Evolutionary conservation across 768 basidiomycete species (phyloP), one percentile per base, ranked within the genome.

Genomic region (Serpula lacrymans): DNA sequence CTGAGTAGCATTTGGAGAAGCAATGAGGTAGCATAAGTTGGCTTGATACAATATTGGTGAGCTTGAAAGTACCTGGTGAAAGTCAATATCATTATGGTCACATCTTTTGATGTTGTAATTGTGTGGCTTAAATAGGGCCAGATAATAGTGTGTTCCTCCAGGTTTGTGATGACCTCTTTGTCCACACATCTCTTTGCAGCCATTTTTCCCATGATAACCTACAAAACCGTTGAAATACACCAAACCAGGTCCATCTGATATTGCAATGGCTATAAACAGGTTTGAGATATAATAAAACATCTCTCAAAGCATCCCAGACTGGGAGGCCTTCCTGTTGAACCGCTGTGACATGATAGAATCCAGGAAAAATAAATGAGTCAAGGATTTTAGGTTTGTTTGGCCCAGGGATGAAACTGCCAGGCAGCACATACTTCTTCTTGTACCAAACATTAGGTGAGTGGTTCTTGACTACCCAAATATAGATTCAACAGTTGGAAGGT

Each of bases 401-500:
- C 3, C 54, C 65, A 16, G 66, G 60, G 36, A 67, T 55, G 18
- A 64, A 37, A 5, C 40, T 14, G 0, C 52, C 63, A 18, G 63
- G 63, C 17, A 66, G 42, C 11, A 64, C 45, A 34, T 60, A 44
- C 24, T 52, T 52, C 31, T 53, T 48, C 34, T 58, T 54, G 45
- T 68, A 70, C 2, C 65, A 54, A 5, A 46, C 24, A 6, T 54
- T 39, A 1, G 62, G 64, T 5, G 39, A 24, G 7, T 53, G 50
- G 37, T 69, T 52, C 6, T n/a, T n/a, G n/a, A n/a, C n/a, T n/a
- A n/a, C 43, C 69, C 70, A 72, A 6, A 72, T 63, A 18, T 43
- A 59, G 6, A 72, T 67, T 69, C 68, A 70, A n/a, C 54, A 59
- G 34, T 72, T 68, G 0, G 70, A 74, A 23, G 55, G 41, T 46